Evolutionary conservation across 2,329 filamentous ascomycete species (phyloP), one percentile per base, ranked within the genome.

Genomic region (Calonectria hawksworthii): DNA sequence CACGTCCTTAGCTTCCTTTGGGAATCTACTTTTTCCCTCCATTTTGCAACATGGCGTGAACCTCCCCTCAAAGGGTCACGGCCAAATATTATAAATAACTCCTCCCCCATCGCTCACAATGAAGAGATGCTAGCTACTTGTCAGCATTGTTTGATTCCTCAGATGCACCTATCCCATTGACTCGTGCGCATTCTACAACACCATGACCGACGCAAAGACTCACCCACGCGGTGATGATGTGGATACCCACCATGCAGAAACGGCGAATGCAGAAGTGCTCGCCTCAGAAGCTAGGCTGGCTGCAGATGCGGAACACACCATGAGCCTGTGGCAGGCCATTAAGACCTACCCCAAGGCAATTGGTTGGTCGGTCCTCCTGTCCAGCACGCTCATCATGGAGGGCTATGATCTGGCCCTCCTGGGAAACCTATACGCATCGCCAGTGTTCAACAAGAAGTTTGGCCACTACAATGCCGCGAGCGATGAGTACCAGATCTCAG

Each of bases 321-420:
- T 88, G 86, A 84, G 82, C 5, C 82, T 88, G 8, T 76, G 83
- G 74, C 76, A 85, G 52, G 86, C 86, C 11, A 72, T 87, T 74
- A 85, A 83, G 75, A 83, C 85, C 0, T 89, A 88, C 54, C 87
- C 86, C 44, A 87, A 89, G 52, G 88, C 88, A 23, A 87, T 89
- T 44, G 85, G 83, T 30, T 89, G 87, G 87, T 89, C 87, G 0
- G 80, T 88, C 41, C 81, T 89, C 0, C 75, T 89, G 14, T 88
- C 87, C 0, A 84, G 84, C 4, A 88, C 87, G 1, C 83, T 89
- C 54, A 87, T 89, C 82, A 89, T 89, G 88, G 87, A 89, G 73
- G 87, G 87, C 1, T 89, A 90, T 79, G 89, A 91, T 76, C 85
- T 89, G 10, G 88, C 88, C 1, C 81, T 91, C 0, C 81, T 91